Evolutionary conservation across 2,329 filamentous ascomycete genomes (phyloP), one percentile per base, ranked within the genome.

Genomic region (Trichophyton rubrum): DNA sequence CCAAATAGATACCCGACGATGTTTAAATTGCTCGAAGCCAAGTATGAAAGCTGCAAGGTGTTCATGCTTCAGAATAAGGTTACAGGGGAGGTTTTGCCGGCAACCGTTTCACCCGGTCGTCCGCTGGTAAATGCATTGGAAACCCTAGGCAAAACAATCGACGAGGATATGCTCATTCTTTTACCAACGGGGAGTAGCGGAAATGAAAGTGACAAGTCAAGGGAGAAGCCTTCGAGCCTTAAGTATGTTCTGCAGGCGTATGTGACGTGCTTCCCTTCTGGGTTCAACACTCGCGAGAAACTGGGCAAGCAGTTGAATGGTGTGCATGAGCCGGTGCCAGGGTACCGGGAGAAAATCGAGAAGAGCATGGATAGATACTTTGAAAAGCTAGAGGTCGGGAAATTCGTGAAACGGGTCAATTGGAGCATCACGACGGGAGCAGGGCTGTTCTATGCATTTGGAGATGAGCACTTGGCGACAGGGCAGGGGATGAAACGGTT

Each of bases 311-410:
- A 75, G 0, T 73, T 86, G 0, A 72, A 77, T 0, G 74, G 77
- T 30, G 85, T 86, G 64, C 84, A 86, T 66, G 68, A 56, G 0
- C 83, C 83, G 0, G 82, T 86, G 0, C 83, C 83, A 0, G 76
- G 78, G 5, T 86, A 86, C 67, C 71, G 67, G 35, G 69, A 75
- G 53, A 85, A 83, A 66, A 66, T 86, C 0, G 80, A 81, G 65
- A 77, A 73, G 57, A 79, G 75, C 58, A 86, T 86, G 83, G 83
- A 86, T 67, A 73, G 80, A 0, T 85, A 82, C 70, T 85, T 86
- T 67, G 75, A 78, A 1, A 69, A 70, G 11, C 56, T 86, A 0
- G 77, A 80, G 9, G 73, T 77, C 0, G 83, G 82, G 0, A 78
- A 75, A 63, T 74, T 80, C 11, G 81, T 86, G 1, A 78, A 78